phyloP scores from a whole-genome alignment of 1,284 basidiomycete genomes.

The Marasmius tenuissimus region DNA sequence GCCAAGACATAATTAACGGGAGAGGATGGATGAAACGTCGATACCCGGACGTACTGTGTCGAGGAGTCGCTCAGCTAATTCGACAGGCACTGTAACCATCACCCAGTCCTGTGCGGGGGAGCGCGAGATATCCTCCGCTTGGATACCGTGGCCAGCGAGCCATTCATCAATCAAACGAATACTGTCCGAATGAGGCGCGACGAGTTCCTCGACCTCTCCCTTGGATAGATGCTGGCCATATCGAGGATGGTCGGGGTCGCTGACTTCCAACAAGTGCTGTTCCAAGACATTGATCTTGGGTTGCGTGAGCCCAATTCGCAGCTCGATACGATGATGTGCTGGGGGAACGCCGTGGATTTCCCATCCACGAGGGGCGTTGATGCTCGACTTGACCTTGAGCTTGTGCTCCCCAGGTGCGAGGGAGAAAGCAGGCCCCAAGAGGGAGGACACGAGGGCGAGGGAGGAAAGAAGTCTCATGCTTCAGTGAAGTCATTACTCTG shows the following conservation, averaged over 20 bases:
- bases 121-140: slow-evolving; percentile 43
- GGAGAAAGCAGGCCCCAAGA: slow-evolving; percentile 1
- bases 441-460: background rate
- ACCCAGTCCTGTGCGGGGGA: slow-evolving; percentile 74
- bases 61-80: slow-evolving; percentile 5
- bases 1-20: no score
- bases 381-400: slow-evolving; percentile 37
- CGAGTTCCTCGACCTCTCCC: slow-evolving; percentile 58
- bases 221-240: slow-evolving; percentile 72
- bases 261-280: slow-evolving; percentile 64
- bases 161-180: slow-evolving; percentile 58
- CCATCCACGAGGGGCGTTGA: slow-evolving; percentile 54
- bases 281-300: slow-evolving; percentile 62
- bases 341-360: slow-evolving; percentile 41
- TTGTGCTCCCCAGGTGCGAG: background rate
- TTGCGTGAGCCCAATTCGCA: slow-evolving; percentile 68
- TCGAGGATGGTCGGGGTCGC: slow-evolving; percentile 57
- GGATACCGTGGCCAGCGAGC: slow-evolving; percentile 59
- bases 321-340: slow-evolving; percentile 47
- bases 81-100: slow-evolving; percentile 56
- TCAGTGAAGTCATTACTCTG: background rate
- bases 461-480: background rate
- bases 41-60: no score
- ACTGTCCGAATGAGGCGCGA: slow-evolving; percentile 57
- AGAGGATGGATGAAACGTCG: no score